phyloP scores from a whole-genome alignment of 805 yeast species.

The Starmerella khaoyaiensis region DNA sequence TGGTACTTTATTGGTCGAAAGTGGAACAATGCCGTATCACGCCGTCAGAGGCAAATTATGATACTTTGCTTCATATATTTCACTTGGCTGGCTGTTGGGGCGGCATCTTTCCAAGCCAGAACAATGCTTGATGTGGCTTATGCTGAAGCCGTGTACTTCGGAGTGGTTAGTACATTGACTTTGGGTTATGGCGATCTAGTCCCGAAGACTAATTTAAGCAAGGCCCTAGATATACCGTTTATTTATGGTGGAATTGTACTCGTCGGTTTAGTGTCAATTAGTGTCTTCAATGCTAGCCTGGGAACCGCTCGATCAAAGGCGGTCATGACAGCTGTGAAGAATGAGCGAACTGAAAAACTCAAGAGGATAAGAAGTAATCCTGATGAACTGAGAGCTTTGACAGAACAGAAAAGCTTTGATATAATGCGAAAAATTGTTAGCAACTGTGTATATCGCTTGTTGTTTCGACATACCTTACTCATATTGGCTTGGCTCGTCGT shows the following conservation, averaged over 20 bases:
- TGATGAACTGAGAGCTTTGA: not conserved
- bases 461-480: slow-evolving; percentile 26
- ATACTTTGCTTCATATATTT: slow-evolving; percentile 51
- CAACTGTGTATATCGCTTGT: slow-evolving; percentile 4
- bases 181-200: slow-evolving; percentile 69
- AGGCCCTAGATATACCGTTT: slow-evolving; percentile 48
- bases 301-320: slow-evolving; percentile 4
- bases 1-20: slow-evolving; percentile 45
- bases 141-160: slow-evolving; percentile 60
- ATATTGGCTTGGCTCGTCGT: slow-evolving; percentile 35
- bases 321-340: slow-evolving; percentile 3
- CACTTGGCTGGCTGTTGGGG: slow-evolving; percentile 61
- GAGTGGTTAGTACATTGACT: slow-evolving; percentile 61
- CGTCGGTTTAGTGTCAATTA: slow-evolving; percentile 51
- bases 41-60: slow-evolving; percentile 62
- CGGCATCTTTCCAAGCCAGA: slow-evolving; percentile 39
- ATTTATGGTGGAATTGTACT: slow-evolving; percentile 58
- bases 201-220: slow-evolving; percentile 42
- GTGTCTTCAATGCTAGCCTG: slow-evolving; percentile 12
- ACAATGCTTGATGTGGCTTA: slow-evolving; percentile 35
- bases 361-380: too few species aligned
- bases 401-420: slow-evolving; percentile 36
- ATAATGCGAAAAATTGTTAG: slow-evolving; percentile 41
- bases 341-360: not conserved
- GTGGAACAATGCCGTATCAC: slow-evolving; percentile 43